phyloP scores from a whole-genome alignment of 768 basidiomycete species.

The Naganishia onofrii region DNA sequence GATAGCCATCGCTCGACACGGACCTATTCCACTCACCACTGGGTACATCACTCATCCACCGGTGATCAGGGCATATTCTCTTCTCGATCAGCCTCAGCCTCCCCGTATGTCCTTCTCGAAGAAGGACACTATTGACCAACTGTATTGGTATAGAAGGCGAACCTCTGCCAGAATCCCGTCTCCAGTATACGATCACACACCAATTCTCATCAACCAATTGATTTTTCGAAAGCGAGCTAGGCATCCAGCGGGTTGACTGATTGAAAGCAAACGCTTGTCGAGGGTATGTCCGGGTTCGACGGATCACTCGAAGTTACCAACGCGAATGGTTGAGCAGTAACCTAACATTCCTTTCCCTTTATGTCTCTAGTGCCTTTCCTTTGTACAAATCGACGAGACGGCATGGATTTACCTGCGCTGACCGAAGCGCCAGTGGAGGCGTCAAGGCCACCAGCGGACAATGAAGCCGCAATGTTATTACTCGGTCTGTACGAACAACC shows the following conservation, averaged over 20 bases:
- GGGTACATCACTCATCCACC: background rate
- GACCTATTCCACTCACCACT: background rate
- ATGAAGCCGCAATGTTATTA: conserved; percentile 30
- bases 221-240: background rate
- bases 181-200: background rate
- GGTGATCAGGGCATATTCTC: background rate
- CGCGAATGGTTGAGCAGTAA: background rate
- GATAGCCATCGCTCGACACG: background rate
- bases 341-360: background rate
- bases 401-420: conserved; percentile 9
- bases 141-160: background rate
- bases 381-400: too few species aligned
- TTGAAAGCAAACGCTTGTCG: background rate
- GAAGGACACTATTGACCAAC: background rate
- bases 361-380: background rate
- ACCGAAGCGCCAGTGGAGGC: conserved; percentile 7
- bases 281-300: background rate
- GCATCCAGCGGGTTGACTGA: conserved; percentile 17
- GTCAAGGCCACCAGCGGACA: conserved; percentile 19
- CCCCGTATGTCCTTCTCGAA: conserved; percentile 16
- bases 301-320: too few species aligned
- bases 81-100: background rate
- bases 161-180: background rate
- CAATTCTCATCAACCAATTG: background rate
- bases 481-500: conserved; percentile 19